A percentile compares a stretch with the other conserved stretches of the same genome.
Evolutionary conservation across 805 yeast species (phyloP).

Genomic region (Sugiyamaella lignohabitans): DNA sequence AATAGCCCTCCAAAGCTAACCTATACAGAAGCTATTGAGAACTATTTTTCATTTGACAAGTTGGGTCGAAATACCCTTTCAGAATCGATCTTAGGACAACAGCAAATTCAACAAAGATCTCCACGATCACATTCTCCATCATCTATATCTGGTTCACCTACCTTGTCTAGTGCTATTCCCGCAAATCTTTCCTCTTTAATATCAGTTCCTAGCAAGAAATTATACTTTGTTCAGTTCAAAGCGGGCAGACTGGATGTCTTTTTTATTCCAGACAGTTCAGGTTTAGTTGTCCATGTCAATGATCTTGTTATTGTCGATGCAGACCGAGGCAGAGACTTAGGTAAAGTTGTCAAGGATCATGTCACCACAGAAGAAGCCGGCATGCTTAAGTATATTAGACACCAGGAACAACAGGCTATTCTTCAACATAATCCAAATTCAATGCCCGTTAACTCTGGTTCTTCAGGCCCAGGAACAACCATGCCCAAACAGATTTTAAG

Average conservation of each 20-base stretch:
- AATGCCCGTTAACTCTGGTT: slow-evolving; percentile 15
- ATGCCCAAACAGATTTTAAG: slow-evolving; percentile 64
- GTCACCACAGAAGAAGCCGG: slow-evolving; percentile 63
- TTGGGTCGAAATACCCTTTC: slow-evolving; percentile 16
- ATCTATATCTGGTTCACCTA: not conserved
- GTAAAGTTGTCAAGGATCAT: slow-evolving; percentile 53
- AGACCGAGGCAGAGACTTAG: slow-evolving; percentile 74
- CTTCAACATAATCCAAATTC: slow-evolving; percentile 38
- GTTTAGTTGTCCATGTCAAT: slow-evolving; percentile 40
- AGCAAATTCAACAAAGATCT: not conserved
- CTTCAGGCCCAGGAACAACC: slow-evolving; percentile 42
- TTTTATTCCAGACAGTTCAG: slow-evolving; percentile 43
- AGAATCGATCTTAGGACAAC: slow-evolving; percentile 8
- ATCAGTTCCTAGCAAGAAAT: slow-evolving; percentile 30
- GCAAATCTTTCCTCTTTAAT: slow-evolving; percentile 14
- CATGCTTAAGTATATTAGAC: slow-evolving; percentile 55
- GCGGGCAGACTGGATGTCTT: slow-evolving; percentile 76
- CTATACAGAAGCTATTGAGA: slow-evolving; percentile 7
- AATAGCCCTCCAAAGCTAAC: not conserved
- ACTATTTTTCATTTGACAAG: slow-evolving; percentile 17
- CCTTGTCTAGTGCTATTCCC: not conserved
- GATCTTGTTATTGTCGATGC: slow-evolving; percentile 80
- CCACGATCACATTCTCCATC: slow-evolving; percentile 2
- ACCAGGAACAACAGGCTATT: slow-evolving; percentile 66
- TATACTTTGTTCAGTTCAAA: slow-evolving; percentile 68